Conservation (phyloP, 805 yeast species). For the Zygosaccharomyces pseudorouxii region DNA sequence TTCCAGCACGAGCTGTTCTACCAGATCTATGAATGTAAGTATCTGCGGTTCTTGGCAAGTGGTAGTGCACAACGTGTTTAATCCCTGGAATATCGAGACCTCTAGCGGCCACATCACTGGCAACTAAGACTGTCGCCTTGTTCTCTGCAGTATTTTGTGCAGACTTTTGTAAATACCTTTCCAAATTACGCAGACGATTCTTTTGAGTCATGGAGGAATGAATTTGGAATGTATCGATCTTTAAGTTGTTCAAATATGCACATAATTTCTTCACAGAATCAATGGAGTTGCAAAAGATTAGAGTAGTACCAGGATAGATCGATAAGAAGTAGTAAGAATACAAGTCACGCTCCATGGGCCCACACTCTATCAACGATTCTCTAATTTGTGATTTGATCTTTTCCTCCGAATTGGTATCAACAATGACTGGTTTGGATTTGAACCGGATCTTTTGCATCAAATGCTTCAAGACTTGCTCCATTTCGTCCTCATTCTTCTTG, state of each 20-base stretch:
- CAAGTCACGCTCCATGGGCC: conserved; percentile 82
- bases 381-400: conserved; percentile 67
- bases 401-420: conserved; percentile 86
- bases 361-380: conserved; percentile 90
- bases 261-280: conserved; percentile 86
- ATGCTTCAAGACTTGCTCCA: conserved; percentile 59
- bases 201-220: conserved; percentile 96
- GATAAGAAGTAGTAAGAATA: conserved; percentile 81
- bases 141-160: conserved; percentile 38
- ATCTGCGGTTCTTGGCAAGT: conserved; percentile 91
- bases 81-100: conserved; percentile 90
- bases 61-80: conserved; percentile 93
- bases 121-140: conserved; percentile 65
- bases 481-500: conserved; percentile 30
- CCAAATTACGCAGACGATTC: conserved; percentile 81
- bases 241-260: conserved; percentile 66
- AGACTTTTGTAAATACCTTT: conserved; percentile 61
- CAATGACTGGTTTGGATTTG: conserved; percentile 60
- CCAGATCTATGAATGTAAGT: conserved; percentile 94
- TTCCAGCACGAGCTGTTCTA: conserved; percentile 95
- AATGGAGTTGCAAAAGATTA: conserved; percentile 92
- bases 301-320: conserved; percentile 82
- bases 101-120: conserved; percentile 98
- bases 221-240: conserved; percentile 65
- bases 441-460: conserved; percentile 68